These are phyloP conservation scores for Forsythia viridissima DNA, from an alignment of 257 asterid species.

Conservation along the genomic window DNA sequence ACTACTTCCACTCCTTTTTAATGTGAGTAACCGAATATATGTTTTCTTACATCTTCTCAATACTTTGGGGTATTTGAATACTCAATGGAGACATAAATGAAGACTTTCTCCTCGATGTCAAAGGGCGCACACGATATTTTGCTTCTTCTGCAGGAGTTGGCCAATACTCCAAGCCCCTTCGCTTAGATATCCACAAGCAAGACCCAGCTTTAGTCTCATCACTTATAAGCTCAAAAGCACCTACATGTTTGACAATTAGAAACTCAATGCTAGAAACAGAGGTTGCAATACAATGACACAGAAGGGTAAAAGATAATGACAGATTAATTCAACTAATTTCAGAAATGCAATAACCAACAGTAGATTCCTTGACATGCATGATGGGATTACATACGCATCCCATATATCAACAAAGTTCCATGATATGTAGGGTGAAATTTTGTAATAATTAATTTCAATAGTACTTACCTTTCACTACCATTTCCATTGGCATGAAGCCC, in stretches of 20 bases:
- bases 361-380: not conserved
- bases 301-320: not conserved
- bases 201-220: conserved; percentile 93
- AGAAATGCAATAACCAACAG: not conserved
- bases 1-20: conserved; percentile 6
- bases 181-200: conserved; percentile 84
- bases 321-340: not conserved
- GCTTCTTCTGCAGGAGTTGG: conserved; percentile 90
- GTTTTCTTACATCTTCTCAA: conserved; percentile 75
- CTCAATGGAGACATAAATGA: conserved; percentile 43
- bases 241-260: conserved; percentile 39
- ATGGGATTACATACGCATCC: not conserved
- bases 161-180: conserved; percentile 93
- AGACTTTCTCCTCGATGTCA: conserved; percentile 43
- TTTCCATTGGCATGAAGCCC: conserved; percentile 85
- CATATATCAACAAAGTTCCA: not conserved
- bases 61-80: conserved; percentile 67
- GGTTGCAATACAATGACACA: conserved; percentile 4
- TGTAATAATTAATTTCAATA: not conserved
- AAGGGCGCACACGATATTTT: conserved; percentile 48
- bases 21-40: conserved; percentile 5
- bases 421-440: not conserved
- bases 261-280: conserved; percentile 20
- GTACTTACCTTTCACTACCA: conserved; percentile 71
- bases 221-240: conserved; percentile 79